Evolutionary conservation across 139 green algal genomes (phyloP), one percentile per base, ranked within the genome.

Genomic region (Parachlorella kessleri): DNA sequence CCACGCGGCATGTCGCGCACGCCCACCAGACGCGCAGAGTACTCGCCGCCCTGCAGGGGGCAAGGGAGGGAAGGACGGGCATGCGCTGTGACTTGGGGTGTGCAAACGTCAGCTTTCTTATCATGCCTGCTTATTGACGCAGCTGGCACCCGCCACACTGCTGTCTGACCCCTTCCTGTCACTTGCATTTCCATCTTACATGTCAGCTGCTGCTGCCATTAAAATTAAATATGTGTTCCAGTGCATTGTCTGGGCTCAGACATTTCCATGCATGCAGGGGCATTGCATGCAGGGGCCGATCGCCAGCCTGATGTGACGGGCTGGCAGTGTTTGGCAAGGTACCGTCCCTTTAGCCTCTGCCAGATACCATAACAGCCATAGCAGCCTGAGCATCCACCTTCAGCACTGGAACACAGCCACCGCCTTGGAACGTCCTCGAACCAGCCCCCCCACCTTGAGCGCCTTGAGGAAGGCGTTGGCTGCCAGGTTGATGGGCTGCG

Each of bases 1-100:
- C 68, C 66, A 42, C 88, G 91, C 18, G 93, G 93, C 77, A 97
- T 95, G 70, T 89, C 93, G 67, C 81, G 82, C 30, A 91, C 40
- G 3, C 90, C 90, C 14, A 70, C 67, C 86, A 90, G 75, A 14
- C 65, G 53, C 2, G 76, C 85, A 8, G 69, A 84, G 67, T 70
- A 76, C 48, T 5, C 54, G 26, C 39, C 5, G 24, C 79, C 81
- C 63, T 71, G 73, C 69, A 38, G 33, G n/a, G n/a, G n/a, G n/a
- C n/a, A n/a, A n/a, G n/a, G n/a, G n/a, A n/a, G n/a, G n/a, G n/a
- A n/a, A n/a, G n/a, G n/a, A n/a, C n/a, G n/a, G n/a, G n/a, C n/a
- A n/a, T n/a, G n/a, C n/a, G n/a, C n/a, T n/a, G n/a, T n/a, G n/a
- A n/a, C n/a, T n/a, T n/a, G n/a, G n/a, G n/a, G n/a, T n/a, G n/a